These are phyloP conservation scores for Taxillus chinensis DNA, from an alignment of 164 flowering plant genomes.

Conservation along the genomic window DNA sequence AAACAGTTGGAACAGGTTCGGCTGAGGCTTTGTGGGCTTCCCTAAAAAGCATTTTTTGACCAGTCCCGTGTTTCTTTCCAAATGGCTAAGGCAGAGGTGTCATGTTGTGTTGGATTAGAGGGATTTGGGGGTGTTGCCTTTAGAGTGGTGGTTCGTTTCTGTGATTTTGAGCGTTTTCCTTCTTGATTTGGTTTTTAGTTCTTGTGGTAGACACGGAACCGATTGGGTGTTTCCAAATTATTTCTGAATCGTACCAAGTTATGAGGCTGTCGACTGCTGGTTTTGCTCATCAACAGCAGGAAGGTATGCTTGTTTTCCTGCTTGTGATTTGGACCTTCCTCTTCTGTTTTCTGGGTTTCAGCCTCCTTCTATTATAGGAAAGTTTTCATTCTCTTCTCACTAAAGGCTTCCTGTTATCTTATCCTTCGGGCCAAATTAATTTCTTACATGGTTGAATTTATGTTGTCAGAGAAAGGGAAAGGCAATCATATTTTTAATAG, in stretches of 20 bases:
- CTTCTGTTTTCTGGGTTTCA: background rate
- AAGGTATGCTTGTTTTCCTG: conserved; percentile 33
- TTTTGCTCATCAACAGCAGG: conserved; percentile 49
- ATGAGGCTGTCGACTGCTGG: conserved; percentile 71
- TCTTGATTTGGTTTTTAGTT: background rate
- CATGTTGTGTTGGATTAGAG: conserved; percentile 13
- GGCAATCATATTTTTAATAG: too few relatives aligned
- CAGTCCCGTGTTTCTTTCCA: background rate
- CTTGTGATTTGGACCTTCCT: background rate
- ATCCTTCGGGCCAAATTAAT: background rate
- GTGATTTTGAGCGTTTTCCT: conserved; percentile 8
- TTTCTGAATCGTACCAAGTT: conserved; percentile 9
- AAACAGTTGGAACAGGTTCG: conserved; percentile 28
- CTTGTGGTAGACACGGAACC: background rate
- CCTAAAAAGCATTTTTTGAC: background rate
- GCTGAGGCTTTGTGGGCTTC: conserved; percentile 4
- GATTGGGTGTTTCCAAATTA: background rate
- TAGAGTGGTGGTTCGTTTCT: background rate
- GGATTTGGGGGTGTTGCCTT: conserved; percentile 1
- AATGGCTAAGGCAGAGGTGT: conserved; percentile 5
- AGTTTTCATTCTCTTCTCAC: background rate
- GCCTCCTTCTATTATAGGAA: background rate
- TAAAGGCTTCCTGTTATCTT: too few relatives aligned
- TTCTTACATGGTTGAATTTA: background rate
- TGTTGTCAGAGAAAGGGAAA: background rate